Conservation (phyloP, 1,139 yeast species). For the Pneumocystis carinii region DNA sequence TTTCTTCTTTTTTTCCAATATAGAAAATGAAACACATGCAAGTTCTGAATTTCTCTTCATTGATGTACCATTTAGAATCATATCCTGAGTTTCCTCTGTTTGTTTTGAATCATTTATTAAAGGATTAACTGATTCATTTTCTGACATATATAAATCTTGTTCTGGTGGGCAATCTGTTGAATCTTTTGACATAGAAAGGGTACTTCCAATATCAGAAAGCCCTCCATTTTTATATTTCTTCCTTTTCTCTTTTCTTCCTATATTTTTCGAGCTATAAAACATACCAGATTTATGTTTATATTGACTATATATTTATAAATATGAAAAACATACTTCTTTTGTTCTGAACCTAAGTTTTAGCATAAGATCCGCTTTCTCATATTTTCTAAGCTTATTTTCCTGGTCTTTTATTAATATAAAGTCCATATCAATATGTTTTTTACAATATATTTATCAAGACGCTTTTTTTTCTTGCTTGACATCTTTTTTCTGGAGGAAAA, state of each 20-base stretch:
- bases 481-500: slow-evolving; percentile 42
- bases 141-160: neutral
- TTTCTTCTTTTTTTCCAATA: slow-evolving; percentile 24
- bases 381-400: slow-evolving; percentile 79
- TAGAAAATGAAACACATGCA: slow-evolving; percentile 43
- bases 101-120: slow-evolving; percentile 9
- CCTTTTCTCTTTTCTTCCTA: neutral
- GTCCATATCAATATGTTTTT: slow-evolving; percentile 11
- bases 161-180: slow-evolving; percentile 6
- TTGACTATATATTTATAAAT: slow-evolving; percentile 40
- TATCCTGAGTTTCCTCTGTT: slow-evolving; percentile 32
- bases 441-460: slow-evolving; percentile 32
- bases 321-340: slow-evolving; percentile 54
- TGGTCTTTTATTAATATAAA: slow-evolving; percentile 4
- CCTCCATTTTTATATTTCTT: slow-evolving; percentile 48
- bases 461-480: slow-evolving; percentile 58
- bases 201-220: slow-evolving; percentile 24
- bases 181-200: slow-evolving; percentile 17
- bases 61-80: slow-evolving; percentile 24
- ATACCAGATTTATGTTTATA: neutral
- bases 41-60: slow-evolving; percentile 36
- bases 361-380: slow-evolving; percentile 66
- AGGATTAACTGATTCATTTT: neutral
- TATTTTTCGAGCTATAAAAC: neutral
- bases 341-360: slow-evolving; percentile 62